Base-by-base conservation (phyloP, 306 rosid species). In the Trifolium repens region DNA sequence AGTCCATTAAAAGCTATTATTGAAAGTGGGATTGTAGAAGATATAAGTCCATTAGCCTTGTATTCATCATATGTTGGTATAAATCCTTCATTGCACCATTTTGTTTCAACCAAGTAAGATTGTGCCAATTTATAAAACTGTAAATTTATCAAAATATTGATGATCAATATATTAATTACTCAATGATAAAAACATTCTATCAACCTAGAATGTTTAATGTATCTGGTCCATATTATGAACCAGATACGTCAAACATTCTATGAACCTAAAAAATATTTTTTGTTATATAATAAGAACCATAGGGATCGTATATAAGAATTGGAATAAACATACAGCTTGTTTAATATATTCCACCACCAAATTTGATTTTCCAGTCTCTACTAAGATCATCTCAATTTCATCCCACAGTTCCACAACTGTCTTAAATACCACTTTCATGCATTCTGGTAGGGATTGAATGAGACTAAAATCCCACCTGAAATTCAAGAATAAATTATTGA, bases 1-100 rank as follows among this genome's bases (percentile, higher is more conserved):
- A 84, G 34, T 2, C 82, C 79, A 43, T 80, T 13, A 24, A 80
- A 82, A 0, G 80, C 2, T 11, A 50, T 5, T 3, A 44, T 43
- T 6, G 14, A n/a, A 26, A 80, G 69, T 1, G 35, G 50, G 12
- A 3, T 16, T 8, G 55, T 14, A 9, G 79, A 27, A 13, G 73
- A 7, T 1, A 43, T 1, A 8, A n/a, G 4, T 53, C 82, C 85
- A 67, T 77, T 54, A 5, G 46, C 35, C 50, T 70, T 64, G 54
- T 84, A 83, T 40, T 87, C 85, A 8, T 87, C 80, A 32, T 76
- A 54, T 13, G 77, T 78, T 60, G 91, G 88, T 5, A 64, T 59
- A 59, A 78, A 78, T 1, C 69, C 72, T 11, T 81, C 42, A 22
- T 71, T 30, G 17, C 82, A 54, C 86, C 85, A 88, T 63, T 49